These are phyloP conservation scores for Thielaviopsis musarum DNA, from an alignment of 2,329 filamentous ascomycete species.

Conservation along the genomic window DNA sequence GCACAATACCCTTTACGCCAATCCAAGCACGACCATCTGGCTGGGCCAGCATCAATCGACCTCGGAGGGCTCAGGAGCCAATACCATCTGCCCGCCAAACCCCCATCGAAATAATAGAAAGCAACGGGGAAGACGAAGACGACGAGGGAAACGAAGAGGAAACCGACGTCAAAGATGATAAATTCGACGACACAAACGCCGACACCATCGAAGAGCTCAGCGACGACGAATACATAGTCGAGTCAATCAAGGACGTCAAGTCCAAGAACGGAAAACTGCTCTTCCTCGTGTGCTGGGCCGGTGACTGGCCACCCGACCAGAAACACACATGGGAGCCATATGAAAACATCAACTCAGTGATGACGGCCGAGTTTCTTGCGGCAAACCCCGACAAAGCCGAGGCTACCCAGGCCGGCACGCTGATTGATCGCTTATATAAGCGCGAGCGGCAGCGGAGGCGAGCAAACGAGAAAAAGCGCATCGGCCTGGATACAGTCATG, in stretches of 20 bases:
- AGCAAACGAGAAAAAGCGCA: not conserved
- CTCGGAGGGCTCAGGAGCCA: not conserved
- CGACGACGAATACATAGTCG: conserved; percentile 20
- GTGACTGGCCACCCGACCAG: conserved; percentile 37
- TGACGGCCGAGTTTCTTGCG: conserved; percentile 1
- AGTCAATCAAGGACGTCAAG: conserved; percentile 27
- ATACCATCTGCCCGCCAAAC: not conserved
- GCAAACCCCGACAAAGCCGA: not conserved
- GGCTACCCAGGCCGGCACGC: not conserved
- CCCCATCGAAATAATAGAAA: not conserved
- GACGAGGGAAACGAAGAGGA: not conserved
- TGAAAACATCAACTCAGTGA: conserved; percentile 24
- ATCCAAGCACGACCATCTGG: not conserved
- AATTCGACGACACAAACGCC: not conserved
- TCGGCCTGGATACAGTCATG: not conserved
- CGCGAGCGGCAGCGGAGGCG: not conserved
- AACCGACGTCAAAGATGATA: not conserved
- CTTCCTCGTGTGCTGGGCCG: conserved; percentile 39
- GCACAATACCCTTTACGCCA: not conserved
- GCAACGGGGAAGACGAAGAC: not conserved
- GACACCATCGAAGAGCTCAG: not conserved
- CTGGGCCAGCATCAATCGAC: conserved; percentile 2
- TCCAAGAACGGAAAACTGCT: conserved; percentile 24
- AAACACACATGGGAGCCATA: conserved; percentile 43
- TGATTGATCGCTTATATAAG: not conserved